These are phyloP conservation scores for Galerina marginata DNA, from an alignment of 768 basidiomycete species.

Conservation along the genomic window DNA sequence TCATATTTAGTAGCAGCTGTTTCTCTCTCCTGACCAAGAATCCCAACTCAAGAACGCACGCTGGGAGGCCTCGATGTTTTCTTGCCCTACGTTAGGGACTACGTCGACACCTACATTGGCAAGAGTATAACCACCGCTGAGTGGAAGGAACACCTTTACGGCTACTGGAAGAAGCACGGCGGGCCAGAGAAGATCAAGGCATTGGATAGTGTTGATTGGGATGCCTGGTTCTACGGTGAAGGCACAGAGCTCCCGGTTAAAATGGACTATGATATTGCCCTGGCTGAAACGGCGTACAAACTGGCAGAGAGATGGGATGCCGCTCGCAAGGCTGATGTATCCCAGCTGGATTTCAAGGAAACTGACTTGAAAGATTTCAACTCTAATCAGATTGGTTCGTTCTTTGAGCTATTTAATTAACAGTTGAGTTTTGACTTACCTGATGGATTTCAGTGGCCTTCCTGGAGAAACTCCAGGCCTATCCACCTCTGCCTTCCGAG, in stretches of 20 bases:
- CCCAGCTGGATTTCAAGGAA: constrained; percentile 57
- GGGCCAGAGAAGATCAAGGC: constrained; percentile 64
- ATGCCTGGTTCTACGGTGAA: constrained; percentile 87
- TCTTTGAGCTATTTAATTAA: neutral
- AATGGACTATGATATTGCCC: constrained; percentile 74
- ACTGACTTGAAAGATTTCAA: constrained; percentile 82
- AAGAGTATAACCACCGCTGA: constrained; percentile 83
- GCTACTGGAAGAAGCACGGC: constrained; percentile 65
- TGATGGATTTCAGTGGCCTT: constrained; percentile 65
- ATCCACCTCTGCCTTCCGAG: constrained; percentile 58
- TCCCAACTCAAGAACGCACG: constrained; percentile 54
- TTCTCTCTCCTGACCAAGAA: neutral
- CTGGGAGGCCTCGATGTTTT: constrained; percentile 86
- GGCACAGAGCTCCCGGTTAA: constrained; percentile 74
- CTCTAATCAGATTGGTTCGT: constrained; percentile 77
- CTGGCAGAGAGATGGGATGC: constrained; percentile 79
- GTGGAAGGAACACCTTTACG: constrained; percentile 83
- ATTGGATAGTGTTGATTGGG: constrained; percentile 77
- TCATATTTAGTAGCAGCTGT: neutral
- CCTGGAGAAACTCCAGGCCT: constrained; percentile 78
- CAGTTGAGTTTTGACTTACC: neutral
- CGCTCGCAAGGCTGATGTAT: constrained; percentile 54
- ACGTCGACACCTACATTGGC: constrained; percentile 81
- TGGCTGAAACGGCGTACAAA: constrained; percentile 71
- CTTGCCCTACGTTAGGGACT: constrained; percentile 83